Evolutionary conservation across 176 grass and related monocot species (phyloP), one percentile per base, ranked within the genome.

Genomic region (Carex cristatella): DNA sequence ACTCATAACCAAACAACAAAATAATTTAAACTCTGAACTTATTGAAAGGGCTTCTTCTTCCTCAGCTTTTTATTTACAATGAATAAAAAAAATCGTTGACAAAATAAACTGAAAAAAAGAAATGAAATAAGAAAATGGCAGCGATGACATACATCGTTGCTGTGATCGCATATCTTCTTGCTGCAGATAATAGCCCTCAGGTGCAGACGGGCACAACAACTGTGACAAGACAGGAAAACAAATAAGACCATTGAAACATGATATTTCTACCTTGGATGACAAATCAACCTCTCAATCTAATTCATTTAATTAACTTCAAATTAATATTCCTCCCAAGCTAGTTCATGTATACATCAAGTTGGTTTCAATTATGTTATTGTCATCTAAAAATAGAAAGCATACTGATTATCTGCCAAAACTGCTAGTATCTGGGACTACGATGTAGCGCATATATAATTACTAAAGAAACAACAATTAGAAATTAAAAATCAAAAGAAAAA

Each of bases 151-250:
- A 81, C 79, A 58, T 61, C 5, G 23, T 11, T 62, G 58, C 35
- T 64, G 18, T 82, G 55, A 2, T 37, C 59, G 15, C 80, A 82
- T 82, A 66, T 82, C 38, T 82, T 82, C 80, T 82, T 82, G 80
- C 80, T 38, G 38, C 80, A 82, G 37, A 66, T 82, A 11, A 1
- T 8, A 66, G 80, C 59, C 3, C 37, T 82, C 12, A 7, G 11
- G 23, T 56, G 80, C 35, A 66, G 59, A 46, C 80, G 37, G 0
- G 80, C 80, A 51, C 66, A 82, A 0, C 80, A 65, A 14, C 80
- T 82, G 8, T 15, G 15, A 77, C 10, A 1, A 23, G 7, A 63
- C 19, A 28, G 10, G 30, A 8, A 63, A 63, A 19, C 7, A 5
- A 28, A 28, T n/a, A n/a, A n/a, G n/a, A n/a, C 10, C 16, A 18